Base-by-base conservation (phyloP, 768 basidiomycete genomes). In the Gautieria morchelliformis region DNA sequence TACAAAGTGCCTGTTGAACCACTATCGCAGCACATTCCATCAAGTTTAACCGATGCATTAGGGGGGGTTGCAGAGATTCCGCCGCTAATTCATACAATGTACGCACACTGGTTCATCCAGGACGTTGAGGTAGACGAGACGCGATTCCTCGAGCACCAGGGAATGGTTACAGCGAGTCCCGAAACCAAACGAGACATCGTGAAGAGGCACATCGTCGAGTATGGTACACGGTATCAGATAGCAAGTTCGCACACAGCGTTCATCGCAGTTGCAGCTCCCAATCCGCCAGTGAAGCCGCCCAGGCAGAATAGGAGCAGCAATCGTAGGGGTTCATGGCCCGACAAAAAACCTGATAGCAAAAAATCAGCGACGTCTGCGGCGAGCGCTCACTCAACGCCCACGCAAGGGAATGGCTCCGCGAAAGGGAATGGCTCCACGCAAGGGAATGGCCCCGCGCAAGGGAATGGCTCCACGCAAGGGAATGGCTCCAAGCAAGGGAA, bases 201-300 rank as follows among this genome's bases (percentile, higher is more conserved):
- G 24, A 75, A 71, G 64, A 75, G 75, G 2, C 70, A 72, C 2
- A 78, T 83, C 32, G 64, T 82, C 11, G 71, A 73, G 39, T 70
- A 83, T 1, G 82, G 80, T 6, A 66, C 73, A 58, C 66, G 65
- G 33, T 83, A 83, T 59, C 75, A 77, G 56, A 71, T 85, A 44
- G 75, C 72, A 1, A 83, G 77, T 64, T 63, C 63, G 75, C 72
- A 1, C 58, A 85, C 83, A 0, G 80, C 80, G 1, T 85, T 84
- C 61, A 69, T 85, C 47, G 82, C 79, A 1, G 69, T 80, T 1
- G 77, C 80, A 55, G 63, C 58, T 39, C 58, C 50, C 17, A 1
- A 9, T 5, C 42, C 42, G 9, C 5, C 17, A 22, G 11, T 9
- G 11, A n/a, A n/a, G 4, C 42, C 42, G 4, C 20, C 42, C 9